Conservation (phyloP, 2,329 filamentous ascomycete species). For the Trichoderma polysporum region DNA sequence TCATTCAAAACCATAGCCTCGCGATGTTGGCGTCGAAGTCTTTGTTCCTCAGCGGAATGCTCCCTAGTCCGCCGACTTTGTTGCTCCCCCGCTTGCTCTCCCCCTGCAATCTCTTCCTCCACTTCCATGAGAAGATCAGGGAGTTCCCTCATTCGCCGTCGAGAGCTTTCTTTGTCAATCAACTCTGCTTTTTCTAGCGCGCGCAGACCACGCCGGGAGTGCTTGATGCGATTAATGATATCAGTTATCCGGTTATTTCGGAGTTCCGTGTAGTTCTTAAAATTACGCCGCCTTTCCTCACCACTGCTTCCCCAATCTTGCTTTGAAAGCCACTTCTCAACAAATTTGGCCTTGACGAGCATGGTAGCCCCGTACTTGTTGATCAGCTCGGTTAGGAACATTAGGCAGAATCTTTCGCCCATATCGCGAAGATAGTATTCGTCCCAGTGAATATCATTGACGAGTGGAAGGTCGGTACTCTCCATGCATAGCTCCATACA, state of each 20-base stretch:
- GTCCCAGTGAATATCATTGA: slow-evolving; percentile 59
- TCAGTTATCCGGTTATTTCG: slow-evolving; percentile 54
- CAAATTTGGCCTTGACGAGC: slow-evolving; percentile 62
- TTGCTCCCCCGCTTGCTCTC: slow-evolving; percentile 29
- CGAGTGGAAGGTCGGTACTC: slow-evolving; percentile 50
- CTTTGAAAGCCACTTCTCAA: slow-evolving; percentile 71
- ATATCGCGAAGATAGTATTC: slow-evolving; percentile 63
- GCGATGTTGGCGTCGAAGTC: slow-evolving; percentile 70
- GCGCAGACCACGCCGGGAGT: slow-evolving; percentile 50
- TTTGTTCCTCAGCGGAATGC: slow-evolving; percentile 65
- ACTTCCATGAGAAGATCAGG: slow-evolving; percentile 38
- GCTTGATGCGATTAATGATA: slow-evolving; percentile 50
- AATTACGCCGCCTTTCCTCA: slow-evolving; percentile 54
- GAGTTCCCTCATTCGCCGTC: slow-evolving; percentile 30
- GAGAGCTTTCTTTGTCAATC: slow-evolving; percentile 38
- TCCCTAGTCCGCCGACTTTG: slow-evolving; percentile 42
- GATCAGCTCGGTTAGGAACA: slow-evolving; percentile 59
- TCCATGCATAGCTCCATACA: slow-evolving; percentile 57
- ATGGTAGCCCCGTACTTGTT: slow-evolving; percentile 56
- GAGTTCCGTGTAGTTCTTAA: slow-evolving; percentile 49
- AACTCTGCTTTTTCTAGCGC: slow-evolving; percentile 53
- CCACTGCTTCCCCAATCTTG: slow-evolving; percentile 65
- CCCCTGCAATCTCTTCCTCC: slow-evolving; percentile 29
- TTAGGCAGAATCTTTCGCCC: slow-evolving; percentile 59
- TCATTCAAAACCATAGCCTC: slow-evolving; percentile 92